A percentile compares a stretch with the other conserved stretches of the same genome.
phyloP scores from a whole-genome alignment of 129 eudicot species.

The Helianthus tuberosus region DNA sequence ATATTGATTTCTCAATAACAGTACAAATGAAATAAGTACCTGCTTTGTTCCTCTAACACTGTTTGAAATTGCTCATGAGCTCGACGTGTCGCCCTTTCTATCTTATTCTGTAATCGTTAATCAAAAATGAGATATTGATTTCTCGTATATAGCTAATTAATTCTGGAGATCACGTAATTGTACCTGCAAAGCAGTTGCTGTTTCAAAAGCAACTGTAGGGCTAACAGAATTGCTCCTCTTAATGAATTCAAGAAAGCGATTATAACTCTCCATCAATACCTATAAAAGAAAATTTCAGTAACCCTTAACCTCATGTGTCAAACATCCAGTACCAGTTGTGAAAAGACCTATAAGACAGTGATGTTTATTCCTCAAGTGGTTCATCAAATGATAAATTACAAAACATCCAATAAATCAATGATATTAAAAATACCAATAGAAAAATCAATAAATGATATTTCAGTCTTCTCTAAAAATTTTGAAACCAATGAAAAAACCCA shows the following conservation, averaged over 20 bases:
- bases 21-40: constrained; percentile 47
- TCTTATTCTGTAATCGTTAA: constrained; percentile 65
- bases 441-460: background rate
- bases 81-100: constrained; percentile 90
- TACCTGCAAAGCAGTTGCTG: constrained; percentile 98
- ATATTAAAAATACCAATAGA: background rate
- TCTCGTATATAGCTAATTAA: constrained; percentile 12
- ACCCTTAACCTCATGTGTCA: constrained; percentile 1
- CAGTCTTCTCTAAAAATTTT: no score
- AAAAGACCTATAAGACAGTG: background rate
- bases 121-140: constrained; percentile 33
- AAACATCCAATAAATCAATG: constrained; percentile 9
- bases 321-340: background rate
- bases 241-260: constrained; percentile 72
- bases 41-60: constrained; percentile 96
- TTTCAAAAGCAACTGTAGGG: constrained; percentile 96
- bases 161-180: constrained; percentile 7
- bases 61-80: constrained; percentile 99
- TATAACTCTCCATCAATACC: constrained; percentile 80
- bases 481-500: background rate
- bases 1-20: background rate
- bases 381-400: background rate
- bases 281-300: constrained; percentile 25
- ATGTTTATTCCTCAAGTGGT: background rate
- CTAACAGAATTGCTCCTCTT: constrained; percentile 93